Conservation (phyloP, 805 yeast species). For the Myxozyma kluyveri region DNA sequence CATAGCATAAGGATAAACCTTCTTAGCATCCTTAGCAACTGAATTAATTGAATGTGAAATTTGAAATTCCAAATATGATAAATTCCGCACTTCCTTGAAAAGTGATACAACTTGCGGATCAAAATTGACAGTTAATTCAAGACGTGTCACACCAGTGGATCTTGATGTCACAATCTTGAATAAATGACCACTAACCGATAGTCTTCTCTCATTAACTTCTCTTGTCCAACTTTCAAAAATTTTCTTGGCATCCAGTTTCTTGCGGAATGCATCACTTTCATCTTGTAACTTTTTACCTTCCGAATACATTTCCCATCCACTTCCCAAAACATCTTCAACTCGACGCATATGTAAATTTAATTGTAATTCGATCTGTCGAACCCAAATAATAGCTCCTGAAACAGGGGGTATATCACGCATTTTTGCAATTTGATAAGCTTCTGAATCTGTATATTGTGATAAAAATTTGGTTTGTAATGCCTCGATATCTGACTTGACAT, state of each 20-base stretch:
- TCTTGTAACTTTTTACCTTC: conserved; percentile 64
- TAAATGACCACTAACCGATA: conserved; percentile 40
- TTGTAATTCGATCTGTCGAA: conserved; percentile 49
- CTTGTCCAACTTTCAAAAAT: conserved; percentile 52
- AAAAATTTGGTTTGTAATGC: conserved; percentile 44
- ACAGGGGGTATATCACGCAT: conserved; percentile 49
- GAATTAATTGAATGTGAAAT: conserved; percentile 54
- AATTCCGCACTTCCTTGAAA: conserved; percentile 54
- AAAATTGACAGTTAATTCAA: conserved; percentile 50
- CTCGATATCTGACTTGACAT: conserved; percentile 49
- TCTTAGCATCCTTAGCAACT: conserved; percentile 50
- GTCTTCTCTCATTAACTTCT: conserved; percentile 31
- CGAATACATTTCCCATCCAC: conserved; percentile 58
- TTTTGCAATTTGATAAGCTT: conserved; percentile 40
- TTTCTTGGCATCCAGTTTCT: conserved; percentile 46
- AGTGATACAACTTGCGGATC: conserved; percentile 45
- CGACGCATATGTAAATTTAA: conserved; percentile 45
- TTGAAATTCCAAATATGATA: conserved; percentile 51
- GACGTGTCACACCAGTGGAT: conserved; percentile 25
- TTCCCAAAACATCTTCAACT: conserved; percentile 54
- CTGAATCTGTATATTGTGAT: conserved; percentile 37
- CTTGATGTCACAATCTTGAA: conserved; percentile 41
- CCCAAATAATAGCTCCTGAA: conserved; percentile 52
- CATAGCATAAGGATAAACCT: conserved; percentile 57
- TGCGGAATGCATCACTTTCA: conserved; percentile 48